A percentile compares a stretch with the other conserved stretches of the same genome.
phyloP scores from a whole-genome alignment of 768 basidiomycete species.

The Kwoniella pini region DNA sequence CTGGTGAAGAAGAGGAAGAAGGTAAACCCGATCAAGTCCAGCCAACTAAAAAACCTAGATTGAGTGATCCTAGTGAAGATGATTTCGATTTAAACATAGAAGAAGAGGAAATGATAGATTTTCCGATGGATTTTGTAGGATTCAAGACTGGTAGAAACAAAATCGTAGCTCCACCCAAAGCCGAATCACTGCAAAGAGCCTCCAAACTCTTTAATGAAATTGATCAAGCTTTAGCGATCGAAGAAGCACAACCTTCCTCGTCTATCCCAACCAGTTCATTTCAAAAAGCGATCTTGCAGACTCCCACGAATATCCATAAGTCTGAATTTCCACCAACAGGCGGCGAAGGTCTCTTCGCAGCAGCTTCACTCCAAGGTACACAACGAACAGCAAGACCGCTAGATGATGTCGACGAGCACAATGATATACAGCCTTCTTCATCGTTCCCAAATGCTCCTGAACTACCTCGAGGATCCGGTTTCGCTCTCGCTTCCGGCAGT shows the following conservation, averaged over 20 bases:
- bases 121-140: constrained; percentile 3
- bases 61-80: constrained; percentile 6
- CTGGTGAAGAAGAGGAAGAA: neutral
- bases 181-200: constrained; percentile 13
- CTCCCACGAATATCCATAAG: neutral
- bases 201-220: constrained; percentile 15
- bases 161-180: constrained; percentile 27
- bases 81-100: neutral
- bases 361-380: neutral
- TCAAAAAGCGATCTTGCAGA: neutral
- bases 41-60: constrained; percentile 15
- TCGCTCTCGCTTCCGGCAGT: constrained; percentile 7
- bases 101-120: neutral
- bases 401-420: neutral
- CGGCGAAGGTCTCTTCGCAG: neutral
- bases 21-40: neutral
- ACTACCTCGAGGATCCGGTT: neutral
- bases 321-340: neutral
- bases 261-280: neutral
- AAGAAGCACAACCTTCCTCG: neutral
- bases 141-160: constrained; percentile 29
- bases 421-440: neutral
- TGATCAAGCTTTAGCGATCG: constrained; percentile 4
- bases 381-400: neutral
- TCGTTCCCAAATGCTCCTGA: neutral